Base-by-base conservation (phyloP, 371 early-diverging fungal species). In the Zopfochytrium polystomum region DNA sequence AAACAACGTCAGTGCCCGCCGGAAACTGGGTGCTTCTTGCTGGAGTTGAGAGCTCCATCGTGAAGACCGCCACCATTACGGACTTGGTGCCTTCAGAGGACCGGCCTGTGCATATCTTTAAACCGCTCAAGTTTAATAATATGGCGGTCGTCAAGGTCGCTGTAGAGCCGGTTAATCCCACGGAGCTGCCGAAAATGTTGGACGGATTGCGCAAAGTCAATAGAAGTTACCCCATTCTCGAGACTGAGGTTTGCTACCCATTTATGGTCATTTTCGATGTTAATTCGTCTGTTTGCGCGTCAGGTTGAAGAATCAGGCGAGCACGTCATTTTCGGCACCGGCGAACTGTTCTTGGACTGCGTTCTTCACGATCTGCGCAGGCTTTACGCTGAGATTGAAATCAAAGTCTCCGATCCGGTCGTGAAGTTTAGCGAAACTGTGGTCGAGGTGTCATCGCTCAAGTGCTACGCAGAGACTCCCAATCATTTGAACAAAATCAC, bases 401-500 rank as follows among this genome's bases (percentile, higher is more conserved):
- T 98, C 70, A 94, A 94, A 76, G 95, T 98, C 6, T 87, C 95
- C 0, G 96, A 98, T 71, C 96, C 98, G 1, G 93, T 93, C 22
- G 96, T 96, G 9, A 79, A 86, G 58, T 96, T 97, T 75, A 87
- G 94, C 60, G 98, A 98, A 70, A 95, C 96, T 0, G 94, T 96
- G 0, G 85, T 92, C 0, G 97, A 96, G 69, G 92, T 93, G 4
- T 92, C 93, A 18, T 82, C 92, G 7, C 78, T 96, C 51, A 92
- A 94, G 70, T 96, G 95, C 69, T 95, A 89, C 79, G 95, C 95
- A 6, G 92, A 95, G 72, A 93, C 96, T 5, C 93, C 96, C n/a
- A 98, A 98, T 81, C 91, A 93, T 74, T 92, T 92, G 83, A 98
- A 96, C 84, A 90, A 93, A 58, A 65, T 98, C 60, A 94, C 95